These are phyloP conservation scores for Verticillium tricorpus DNA, from an alignment of 2,329 filamentous ascomycete genomes.

Conservation along the genomic window DNA sequence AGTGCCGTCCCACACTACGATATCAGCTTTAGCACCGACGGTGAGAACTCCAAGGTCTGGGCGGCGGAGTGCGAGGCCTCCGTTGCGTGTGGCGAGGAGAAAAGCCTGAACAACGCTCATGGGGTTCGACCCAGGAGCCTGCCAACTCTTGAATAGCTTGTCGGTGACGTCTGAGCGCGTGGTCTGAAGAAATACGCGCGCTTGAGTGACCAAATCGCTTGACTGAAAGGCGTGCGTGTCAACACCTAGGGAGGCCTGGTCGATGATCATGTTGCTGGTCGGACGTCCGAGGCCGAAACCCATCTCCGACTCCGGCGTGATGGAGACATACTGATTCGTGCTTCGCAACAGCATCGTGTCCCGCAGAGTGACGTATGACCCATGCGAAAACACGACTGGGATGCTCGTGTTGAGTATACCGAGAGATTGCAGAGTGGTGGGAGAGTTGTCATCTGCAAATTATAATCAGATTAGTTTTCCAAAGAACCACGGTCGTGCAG, in stretches of 20 bases:
- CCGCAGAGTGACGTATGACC: conserved; percentile 33
- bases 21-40: conserved; percentile 46
- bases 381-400: conserved; percentile 49
- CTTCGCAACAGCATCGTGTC: conserved; percentile 36
- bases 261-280: conserved; percentile 33
- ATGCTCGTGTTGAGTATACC: conserved; percentile 35
- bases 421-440: conserved; percentile 21
- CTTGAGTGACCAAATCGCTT: conserved; percentile 44
- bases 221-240: conserved; percentile 50
- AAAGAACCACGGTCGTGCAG: background rate
- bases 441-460: background rate
- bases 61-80: conserved; percentile 44
- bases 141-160: conserved; percentile 30
- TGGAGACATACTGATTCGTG: conserved; percentile 48
- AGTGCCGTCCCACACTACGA: conserved; percentile 45
- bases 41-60: conserved; percentile 45
- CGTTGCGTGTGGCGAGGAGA: conserved; percentile 46
- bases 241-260: conserved; percentile 49
- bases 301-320: conserved; percentile 54
- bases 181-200: conserved; percentile 47
- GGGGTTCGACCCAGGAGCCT: conserved; percentile 40
- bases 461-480: background rate
- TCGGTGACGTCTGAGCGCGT: conserved; percentile 31
- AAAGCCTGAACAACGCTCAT: conserved; percentile 52
- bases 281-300: conserved; percentile 49